Conservation (phyloP, 441 rosid genomes). For the Erodium moschatum region DNA sequence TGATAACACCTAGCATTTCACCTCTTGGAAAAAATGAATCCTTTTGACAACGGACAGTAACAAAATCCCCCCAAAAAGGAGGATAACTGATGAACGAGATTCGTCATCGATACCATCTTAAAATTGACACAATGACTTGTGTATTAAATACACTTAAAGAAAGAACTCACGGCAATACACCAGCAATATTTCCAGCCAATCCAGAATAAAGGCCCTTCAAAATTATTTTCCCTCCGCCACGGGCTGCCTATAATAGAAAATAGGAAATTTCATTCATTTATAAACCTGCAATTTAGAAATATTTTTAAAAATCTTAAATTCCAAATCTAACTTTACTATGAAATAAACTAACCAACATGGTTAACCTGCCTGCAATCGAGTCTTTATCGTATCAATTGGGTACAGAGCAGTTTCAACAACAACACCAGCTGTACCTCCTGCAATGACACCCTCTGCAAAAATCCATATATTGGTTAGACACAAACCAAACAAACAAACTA, state of each 20-base stretch:
- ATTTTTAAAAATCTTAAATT: not conserved
- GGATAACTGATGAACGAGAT: not conserved
- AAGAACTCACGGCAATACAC: constrained; percentile 63
- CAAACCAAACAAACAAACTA: not conserved
- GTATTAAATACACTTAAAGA: constrained; percentile 9
- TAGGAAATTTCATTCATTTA: constrained; percentile 8
- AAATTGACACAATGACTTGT: not conserved
- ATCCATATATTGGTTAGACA: constrained; percentile 14
- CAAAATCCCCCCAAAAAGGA: not conserved
- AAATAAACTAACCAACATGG: not conserved
- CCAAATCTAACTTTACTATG: not conserved
- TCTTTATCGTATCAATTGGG: constrained; percentile 71
- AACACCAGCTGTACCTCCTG: constrained; percentile 75
- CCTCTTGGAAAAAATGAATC: too few species aligned
- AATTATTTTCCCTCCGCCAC: constrained; percentile 57
- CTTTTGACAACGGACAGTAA: not conserved
- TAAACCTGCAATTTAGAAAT: not conserved
- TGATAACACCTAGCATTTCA: not conserved
- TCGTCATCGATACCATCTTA: not conserved
- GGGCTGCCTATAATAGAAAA: constrained; percentile 41
- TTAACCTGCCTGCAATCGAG: constrained; percentile 62
- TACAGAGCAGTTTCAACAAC: constrained; percentile 68
- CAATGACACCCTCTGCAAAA: constrained; percentile 67
- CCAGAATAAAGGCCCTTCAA: constrained; percentile 72
- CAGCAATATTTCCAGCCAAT: constrained; percentile 61